Base-by-base conservation (phyloP, 2,329 filamentous ascomycete species). In the Elsinoe necatrix region DNA sequence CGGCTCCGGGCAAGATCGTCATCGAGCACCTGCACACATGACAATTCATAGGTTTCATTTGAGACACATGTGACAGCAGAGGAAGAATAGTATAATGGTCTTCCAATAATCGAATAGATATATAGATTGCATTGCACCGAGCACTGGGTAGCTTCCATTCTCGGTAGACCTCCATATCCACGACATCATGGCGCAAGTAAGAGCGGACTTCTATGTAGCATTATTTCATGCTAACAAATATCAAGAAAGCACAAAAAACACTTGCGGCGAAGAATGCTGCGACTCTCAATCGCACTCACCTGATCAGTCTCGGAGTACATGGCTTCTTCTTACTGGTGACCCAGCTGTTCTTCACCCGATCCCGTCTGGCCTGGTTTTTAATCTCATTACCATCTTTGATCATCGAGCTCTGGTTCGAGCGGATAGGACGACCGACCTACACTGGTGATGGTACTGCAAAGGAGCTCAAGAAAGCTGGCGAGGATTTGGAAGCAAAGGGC, bases 351-450 rank as follows among this genome's bases (percentile, higher is more conserved):
- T 69, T 69, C 29, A 68, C 68, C 25, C 70, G 70, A 45, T 74
- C 77, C 11, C 68, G 84, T 20, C 71, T 84, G 54, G 76, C 82
- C 59, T 98, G 95, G 72, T 68, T 82, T 58, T 60, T 90, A 41
- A 75, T 96, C 61, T 89, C 86, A 2, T 69, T 80, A 0, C 93
- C 93, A 0, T 83, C 85, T 54, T 78, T 95, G 54, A 67, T 85
- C 63, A 89, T 93, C 72, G 84, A 97, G 70, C 86, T 88, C 67
- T 84, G 89, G 65, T 85, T 98, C 60, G 93, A 98, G 72, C 80
- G 80, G 47, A 83, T 90, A 6, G 89, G 88, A 11, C 87, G 92
- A 8, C 93, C 93, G 21, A 84, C 77, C 59, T 87, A 85, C 68
- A 81, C 83, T 62, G 69, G 83, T 20, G 57, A 58, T 55, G 71